A percentile compares a stretch with the other conserved stretches of the same genome.
phyloP scores from a whole-genome alignment of 805 yeast species.

The Lipomyces yamadae region DNA sequence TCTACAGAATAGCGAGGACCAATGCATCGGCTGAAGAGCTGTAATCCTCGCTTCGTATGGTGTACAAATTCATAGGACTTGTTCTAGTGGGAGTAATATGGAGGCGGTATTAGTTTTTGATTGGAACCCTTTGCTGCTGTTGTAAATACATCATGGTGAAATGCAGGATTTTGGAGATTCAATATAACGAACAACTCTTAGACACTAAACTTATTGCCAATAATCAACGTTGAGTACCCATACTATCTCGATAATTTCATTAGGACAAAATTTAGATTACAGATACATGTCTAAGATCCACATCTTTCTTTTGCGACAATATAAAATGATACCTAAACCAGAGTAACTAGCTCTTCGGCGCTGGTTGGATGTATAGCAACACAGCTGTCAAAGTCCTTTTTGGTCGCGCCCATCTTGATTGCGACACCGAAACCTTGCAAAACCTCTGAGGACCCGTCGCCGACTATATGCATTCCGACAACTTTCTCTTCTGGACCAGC shows the following conservation, averaged over 20 bases:
- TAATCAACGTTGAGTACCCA: neutral
- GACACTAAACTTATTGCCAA: neutral
- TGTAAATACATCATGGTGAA: neutral
- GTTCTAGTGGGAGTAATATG: neutral
- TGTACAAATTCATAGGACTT: neutral
- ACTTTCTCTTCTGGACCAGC: conserved; percentile 87
- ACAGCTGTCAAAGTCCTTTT: conserved; percentile 89
- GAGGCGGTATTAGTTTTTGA: neutral
- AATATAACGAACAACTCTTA: neutral
- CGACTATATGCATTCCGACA: conserved; percentile 92
- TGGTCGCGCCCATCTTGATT: conserved; percentile 98
- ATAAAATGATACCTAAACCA: conserved; percentile 49
- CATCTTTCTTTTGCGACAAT: neutral
- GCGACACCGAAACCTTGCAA: conserved; percentile 99
- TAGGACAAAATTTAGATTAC: neutral
- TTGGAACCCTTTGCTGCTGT: neutral
- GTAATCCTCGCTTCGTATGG: neutral
- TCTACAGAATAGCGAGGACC: too few relatives aligned
- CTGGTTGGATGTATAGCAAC: conserved; percentile 99
- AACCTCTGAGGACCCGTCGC: conserved; percentile 89
- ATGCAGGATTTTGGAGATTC: neutral
- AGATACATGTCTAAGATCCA: neutral
- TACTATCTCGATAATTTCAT: neutral
- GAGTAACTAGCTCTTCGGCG: conserved; percentile 96
- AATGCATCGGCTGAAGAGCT: neutral